Base-by-base conservation (phyloP, 768 basidiomycete species). In the Calocybe indica region DNA sequence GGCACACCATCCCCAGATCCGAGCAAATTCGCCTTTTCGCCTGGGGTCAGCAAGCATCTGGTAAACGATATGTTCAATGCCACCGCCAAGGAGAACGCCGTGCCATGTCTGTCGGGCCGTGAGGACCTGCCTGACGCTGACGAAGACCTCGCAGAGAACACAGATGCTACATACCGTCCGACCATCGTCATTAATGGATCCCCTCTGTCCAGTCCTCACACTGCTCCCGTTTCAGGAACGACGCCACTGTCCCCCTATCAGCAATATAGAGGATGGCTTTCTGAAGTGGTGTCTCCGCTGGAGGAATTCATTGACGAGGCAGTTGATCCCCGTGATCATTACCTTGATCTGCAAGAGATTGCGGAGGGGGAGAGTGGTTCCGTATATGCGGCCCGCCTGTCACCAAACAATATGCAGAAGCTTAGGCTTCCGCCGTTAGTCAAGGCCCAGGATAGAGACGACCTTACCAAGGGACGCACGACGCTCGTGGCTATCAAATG, bases 321-420 rank as follows among this genome's bases (percentile, higher is more conserved):
- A 1, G 62, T 78, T 13, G 78, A 89, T 58, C 88, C 88, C 3
- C 69, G 75, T 1, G 70, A 76, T 3, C 74, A 78, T 48, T 91
- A 86, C 62, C 65, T 72, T 7, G 79, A 88, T 51, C 67, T 90
- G 40, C 77, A 75, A 46, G 89, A 90, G 65, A 83, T 92, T 29
- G 89, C 87, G 0, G 85, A 91, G 60, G 88, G 90, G 31, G 89
- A 91, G 58, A 85, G 78, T 37, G 90, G 90, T 4, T 82, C 78
- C 1, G 85, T 92, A 13, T 77, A 62, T 54, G 68, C 73, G 14
- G 77, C 77, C 5, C 58, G 65, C 5, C 57, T 79, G 40, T 59
- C 66, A 8, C 55, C 58, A 7, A 49, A 51, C 36, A 58, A 62
- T 45, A 52, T 65, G 13, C 46, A 62, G 36, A 69, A 64, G 49